Evolutionary conservation across 495 filamentous ascomycete species (phyloP).

Genomic region (Hypoxylon rickii): DNA sequence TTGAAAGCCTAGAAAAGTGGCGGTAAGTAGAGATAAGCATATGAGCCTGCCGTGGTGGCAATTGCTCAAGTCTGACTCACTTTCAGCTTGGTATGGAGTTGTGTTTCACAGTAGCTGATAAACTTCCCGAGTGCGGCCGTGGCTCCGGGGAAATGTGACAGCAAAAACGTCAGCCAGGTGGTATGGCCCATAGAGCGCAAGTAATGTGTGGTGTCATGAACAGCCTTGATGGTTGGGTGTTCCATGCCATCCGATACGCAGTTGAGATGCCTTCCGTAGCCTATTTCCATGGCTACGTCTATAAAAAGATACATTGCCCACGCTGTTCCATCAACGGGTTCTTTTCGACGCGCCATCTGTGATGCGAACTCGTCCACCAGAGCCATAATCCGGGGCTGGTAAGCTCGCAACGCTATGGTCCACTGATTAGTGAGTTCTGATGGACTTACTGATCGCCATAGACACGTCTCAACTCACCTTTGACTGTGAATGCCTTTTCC

Average conservation of each 20-base stretch:
- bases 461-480: conserved; percentile 24
- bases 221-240: conserved; percentile 36
- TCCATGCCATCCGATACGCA: conserved; percentile 43
- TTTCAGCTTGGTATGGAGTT: conserved; percentile 14
- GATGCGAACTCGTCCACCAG: conserved; percentile 37
- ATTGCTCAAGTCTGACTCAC: conserved; percentile 22
- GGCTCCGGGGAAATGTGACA: conserved; percentile 9
- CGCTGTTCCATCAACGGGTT: conserved; percentile 33
- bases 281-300: conserved; percentile 35
- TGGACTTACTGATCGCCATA: background rate
- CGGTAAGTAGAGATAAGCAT: background rate
- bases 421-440: background rate
- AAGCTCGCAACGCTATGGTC: conserved; percentile 28
- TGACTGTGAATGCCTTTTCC: conserved; percentile 39
- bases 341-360: conserved; percentile 24
- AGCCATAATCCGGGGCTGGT: conserved; percentile 30
- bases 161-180: conserved; percentile 43
- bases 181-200: conserved; percentile 40
- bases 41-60: no score
- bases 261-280: conserved; percentile 37
- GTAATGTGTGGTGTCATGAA: conserved; percentile 41
- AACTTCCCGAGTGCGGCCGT: conserved; percentile 7
- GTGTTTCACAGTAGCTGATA: conserved; percentile 9
- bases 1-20: conserved; percentile 4
- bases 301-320: conserved; percentile 41